These are phyloP conservation scores for Corylus americana DNA, from an alignment of 306 rosid genomes.

Conservation along the genomic window DNA sequence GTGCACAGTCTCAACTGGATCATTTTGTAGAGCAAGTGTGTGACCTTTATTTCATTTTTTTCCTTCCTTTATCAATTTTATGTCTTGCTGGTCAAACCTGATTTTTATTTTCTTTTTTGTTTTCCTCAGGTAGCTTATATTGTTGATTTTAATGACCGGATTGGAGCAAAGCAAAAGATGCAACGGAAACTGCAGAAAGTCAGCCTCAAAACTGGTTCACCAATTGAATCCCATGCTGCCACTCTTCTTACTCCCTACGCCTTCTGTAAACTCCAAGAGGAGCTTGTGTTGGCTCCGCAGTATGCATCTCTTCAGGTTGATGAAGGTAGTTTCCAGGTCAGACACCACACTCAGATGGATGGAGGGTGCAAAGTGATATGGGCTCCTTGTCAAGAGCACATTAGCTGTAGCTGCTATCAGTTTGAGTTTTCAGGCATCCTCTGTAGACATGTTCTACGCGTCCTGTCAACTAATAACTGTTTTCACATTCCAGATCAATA, in stretches of 20 bases:
- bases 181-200: slow-evolving; percentile 67
- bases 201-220: slow-evolving; percentile 83
- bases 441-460: slow-evolving; percentile 72
- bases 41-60: slow-evolving; percentile 28
- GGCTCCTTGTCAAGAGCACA: slow-evolving; percentile 78
- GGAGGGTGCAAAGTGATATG: slow-evolving; percentile 80
- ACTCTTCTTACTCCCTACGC: slow-evolving; percentile 76
- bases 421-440: slow-evolving; percentile 78
- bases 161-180: slow-evolving; percentile 70
- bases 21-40: slow-evolving; percentile 61
- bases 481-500: slow-evolving; percentile 80
- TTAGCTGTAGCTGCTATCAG: slow-evolving; percentile 76
- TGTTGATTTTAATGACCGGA: slow-evolving; percentile 65
- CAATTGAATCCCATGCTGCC: slow-evolving; percentile 86
- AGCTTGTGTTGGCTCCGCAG: slow-evolving; percentile 84
- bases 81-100: slow-evolving; percentile 8
- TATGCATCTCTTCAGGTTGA: slow-evolving; percentile 67
- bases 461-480: slow-evolving; percentile 78
- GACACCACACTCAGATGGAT: slow-evolving; percentile 78
- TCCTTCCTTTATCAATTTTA: slow-evolving; percentile 14
- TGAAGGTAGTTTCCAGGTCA: slow-evolving; percentile 81
- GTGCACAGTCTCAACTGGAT: slow-evolving; percentile 69
- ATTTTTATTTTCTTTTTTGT: neutral
- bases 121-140: slow-evolving; percentile 56
- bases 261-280: slow-evolving; percentile 75